These are phyloP conservation scores for Fomes fomentarius DNA, from an alignment of 1,284 basidiomycete genomes.

Conservation along the genomic window DNA sequence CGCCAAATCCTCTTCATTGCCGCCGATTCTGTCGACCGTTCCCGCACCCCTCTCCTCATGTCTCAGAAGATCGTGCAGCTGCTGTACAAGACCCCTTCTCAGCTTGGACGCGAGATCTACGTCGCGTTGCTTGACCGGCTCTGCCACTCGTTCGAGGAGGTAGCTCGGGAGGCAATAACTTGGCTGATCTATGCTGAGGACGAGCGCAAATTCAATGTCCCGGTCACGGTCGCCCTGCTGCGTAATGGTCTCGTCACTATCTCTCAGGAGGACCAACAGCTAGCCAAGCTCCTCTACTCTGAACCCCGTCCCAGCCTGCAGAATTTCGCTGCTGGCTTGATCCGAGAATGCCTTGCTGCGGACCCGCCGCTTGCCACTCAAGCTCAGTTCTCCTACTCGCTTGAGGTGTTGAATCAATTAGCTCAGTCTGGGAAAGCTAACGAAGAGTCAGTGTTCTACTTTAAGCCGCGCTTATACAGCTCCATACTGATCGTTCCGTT, in stretches of 20 bases:
- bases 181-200: constrained; percentile 98
- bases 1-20: constrained; percentile 83
- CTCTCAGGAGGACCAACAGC: constrained; percentile 85
- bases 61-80: constrained; percentile 94
- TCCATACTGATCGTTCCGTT: constrained; percentile 16
- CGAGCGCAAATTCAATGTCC: constrained; percentile 96
- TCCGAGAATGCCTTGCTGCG: constrained; percentile 84
- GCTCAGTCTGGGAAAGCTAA: constrained; percentile 77
- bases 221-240: constrained; percentile 90
- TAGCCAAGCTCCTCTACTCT: constrained; percentile 86
- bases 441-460: constrained; percentile 64
- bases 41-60: constrained; percentile 88
- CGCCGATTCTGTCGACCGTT: constrained; percentile 76
- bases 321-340: constrained; percentile 83
- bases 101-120: constrained; percentile 90
- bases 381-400: constrained; percentile 79
- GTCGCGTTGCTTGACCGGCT: constrained; percentile 88
- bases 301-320: constrained; percentile 81
- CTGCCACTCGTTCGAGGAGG: constrained; percentile 89
- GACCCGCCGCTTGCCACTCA: constrained; percentile 82
- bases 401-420: constrained; percentile 81
- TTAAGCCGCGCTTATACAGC: not conserved
- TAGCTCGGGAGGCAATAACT: constrained; percentile 94
- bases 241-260: constrained; percentile 83
- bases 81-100: constrained; percentile 83